Evolutionary conservation across 176 grass and related monocot species (phyloP).

Genomic region (Aegilops sharonensis): DNA sequence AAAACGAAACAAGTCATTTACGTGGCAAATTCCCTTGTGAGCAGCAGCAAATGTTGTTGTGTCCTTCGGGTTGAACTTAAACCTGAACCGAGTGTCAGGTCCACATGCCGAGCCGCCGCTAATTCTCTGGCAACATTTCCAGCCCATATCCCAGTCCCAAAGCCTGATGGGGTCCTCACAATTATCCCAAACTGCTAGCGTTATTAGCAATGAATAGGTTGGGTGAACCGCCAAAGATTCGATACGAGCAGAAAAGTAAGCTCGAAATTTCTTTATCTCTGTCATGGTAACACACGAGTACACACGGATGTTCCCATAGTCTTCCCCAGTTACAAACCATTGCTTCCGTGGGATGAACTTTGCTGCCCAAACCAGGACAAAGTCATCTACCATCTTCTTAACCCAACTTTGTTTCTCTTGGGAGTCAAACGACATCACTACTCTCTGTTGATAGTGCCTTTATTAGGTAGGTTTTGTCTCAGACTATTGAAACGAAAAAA

Average conservation of each 20-base stretch:
- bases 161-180: background rate
- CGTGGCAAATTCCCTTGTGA: rapidly evolving
- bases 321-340: background rate
- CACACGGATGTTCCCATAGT: background rate
- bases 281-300: background rate
- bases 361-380: rapidly evolving
- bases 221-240: background rate
- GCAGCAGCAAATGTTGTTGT: too few relatives aligned
- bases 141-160: background rate
- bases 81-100: too few relatives aligned
- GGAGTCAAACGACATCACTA: background rate
- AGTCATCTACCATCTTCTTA: too few relatives aligned
- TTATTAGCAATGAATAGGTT: background rate
- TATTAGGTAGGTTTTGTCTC: background rate
- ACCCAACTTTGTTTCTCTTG: background rate
- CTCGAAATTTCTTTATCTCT: background rate
- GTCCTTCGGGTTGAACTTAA: too few relatives aligned
- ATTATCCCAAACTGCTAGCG: rapidly evolving
- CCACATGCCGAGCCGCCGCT: too few relatives aligned
- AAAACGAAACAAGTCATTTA: too few relatives aligned
- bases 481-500: background rate
- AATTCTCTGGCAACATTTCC: background rate
- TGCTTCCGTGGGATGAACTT: background rate
- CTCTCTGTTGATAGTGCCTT: background rate
- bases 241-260: rapidly evolving